A percentile compares a stretch with the other conserved stretches of the same genome.
These are phyloP conservation scores for Lachancea kluyveri DNA, from an alignment of 805 yeast genomes.

Conservation along the genomic window DNA sequence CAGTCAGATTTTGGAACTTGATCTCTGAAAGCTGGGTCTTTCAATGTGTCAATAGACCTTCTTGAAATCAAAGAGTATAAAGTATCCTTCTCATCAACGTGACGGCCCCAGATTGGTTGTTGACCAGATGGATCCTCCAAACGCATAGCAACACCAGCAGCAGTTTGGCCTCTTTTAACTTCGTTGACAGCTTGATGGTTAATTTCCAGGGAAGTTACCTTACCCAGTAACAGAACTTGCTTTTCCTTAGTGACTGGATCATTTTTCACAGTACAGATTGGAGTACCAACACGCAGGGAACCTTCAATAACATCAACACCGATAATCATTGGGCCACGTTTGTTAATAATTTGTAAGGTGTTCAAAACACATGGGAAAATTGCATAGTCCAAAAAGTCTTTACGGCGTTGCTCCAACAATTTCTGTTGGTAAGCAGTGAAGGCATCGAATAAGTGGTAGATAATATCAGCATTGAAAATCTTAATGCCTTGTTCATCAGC, in stretches of 20 bases:
- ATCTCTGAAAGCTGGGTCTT: slow-evolving; percentile 96
- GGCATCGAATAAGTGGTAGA: slow-evolving; percentile 92
- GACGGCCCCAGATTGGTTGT: slow-evolving; percentile 99
- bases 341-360: slow-evolving; percentile 93
- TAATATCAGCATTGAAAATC: slow-evolving; percentile 93
- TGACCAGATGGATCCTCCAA: slow-evolving; percentile 86
- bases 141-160: slow-evolving; percentile 98
- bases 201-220: slow-evolving; percentile 88
- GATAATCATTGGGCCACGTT: slow-evolving; percentile 97
- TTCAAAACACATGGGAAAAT: slow-evolving; percentile 93
- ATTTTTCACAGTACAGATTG: slow-evolving; percentile 85
- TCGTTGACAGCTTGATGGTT: slow-evolving; percentile 78
- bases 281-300: slow-evolving; percentile 82
- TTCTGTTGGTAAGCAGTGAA: slow-evolving; percentile 89
- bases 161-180: slow-evolving; percentile 91
- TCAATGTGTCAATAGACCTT: slow-evolving; percentile 91
- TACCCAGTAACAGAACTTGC: slow-evolving; percentile 68
- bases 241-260: slow-evolving; percentile 81
- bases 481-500: slow-evolving; percentile 90
- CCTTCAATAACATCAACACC: slow-evolving; percentile 98
- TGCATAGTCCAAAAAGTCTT: slow-evolving; percentile 81
- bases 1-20: slow-evolving; percentile 93
- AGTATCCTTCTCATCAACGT: slow-evolving; percentile 87
- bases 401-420: slow-evolving; percentile 83
- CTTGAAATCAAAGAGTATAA: slow-evolving; percentile 87